These are phyloP conservation scores for Fusarium tjaetaba DNA, from an alignment of 2,329 filamentous ascomycete species.

Conservation along the genomic window DNA sequence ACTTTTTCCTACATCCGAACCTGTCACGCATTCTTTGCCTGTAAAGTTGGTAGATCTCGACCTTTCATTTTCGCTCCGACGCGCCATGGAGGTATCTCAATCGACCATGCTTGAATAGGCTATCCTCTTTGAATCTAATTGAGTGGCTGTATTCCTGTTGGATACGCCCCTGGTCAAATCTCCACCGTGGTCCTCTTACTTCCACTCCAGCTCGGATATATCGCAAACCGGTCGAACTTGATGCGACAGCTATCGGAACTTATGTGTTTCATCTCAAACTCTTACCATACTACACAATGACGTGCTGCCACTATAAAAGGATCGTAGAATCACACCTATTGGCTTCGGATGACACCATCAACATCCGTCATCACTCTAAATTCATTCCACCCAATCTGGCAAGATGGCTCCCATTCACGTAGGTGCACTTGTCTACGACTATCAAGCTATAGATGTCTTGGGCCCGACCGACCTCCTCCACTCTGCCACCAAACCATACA, in stretches of 20 bases:
- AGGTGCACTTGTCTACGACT: slow-evolving; percentile 42
- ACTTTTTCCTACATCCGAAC: background rate
- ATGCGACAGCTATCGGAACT: background rate
- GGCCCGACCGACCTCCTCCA: slow-evolving; percentile 47
- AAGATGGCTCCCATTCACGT: slow-evolving; percentile 26
- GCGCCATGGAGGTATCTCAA: background rate
- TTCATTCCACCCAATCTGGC: too few species aligned
- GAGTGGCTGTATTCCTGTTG: background rate
- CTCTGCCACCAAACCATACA: slow-evolving; percentile 35
- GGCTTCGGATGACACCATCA: background rate
- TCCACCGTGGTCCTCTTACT: background rate
- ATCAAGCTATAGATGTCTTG: slow-evolving; percentile 48
- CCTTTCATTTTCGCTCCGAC: background rate
- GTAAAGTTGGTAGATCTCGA: too few species aligned
- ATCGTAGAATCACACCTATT: fast-evolving
- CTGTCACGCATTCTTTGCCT: background rate
- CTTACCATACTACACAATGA: fast-evolving
- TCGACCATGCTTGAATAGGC: background rate
- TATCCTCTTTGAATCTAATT: background rate
- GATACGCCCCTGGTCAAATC: background rate
- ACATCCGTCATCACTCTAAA: background rate
- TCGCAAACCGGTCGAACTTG: background rate
- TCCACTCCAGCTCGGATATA: slow-evolving; percentile 13
- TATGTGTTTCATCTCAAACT: background rate
- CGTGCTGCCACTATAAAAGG: background rate